Percentiles rank a stretch among this genome's conserved stretches.
phyloP scores from a whole-genome alignment of 108 stramenopile species.

The Discostella pseudostelligera region DNA sequence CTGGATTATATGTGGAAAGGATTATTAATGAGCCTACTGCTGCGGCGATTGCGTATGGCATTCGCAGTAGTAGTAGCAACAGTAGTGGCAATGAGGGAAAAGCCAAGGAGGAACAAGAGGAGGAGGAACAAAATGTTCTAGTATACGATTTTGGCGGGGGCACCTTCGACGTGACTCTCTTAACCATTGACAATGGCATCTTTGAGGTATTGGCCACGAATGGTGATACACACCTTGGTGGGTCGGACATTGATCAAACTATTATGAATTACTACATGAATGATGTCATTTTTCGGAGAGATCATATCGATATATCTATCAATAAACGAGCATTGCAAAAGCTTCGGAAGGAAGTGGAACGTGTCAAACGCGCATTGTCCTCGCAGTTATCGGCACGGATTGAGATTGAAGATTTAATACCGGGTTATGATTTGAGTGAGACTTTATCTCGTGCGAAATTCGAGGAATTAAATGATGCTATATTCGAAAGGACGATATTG shows the following conservation, averaged over 20 bases:
- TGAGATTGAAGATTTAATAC: constrained; percentile 84
- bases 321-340: constrained; percentile 82
- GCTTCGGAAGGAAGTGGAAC: constrained; percentile 87
- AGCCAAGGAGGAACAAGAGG: constrained; percentile 41
- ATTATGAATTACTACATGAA: constrained; percentile 88
- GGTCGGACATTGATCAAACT: constrained; percentile 89
- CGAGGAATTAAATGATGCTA: constrained; percentile 94
- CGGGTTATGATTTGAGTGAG: constrained; percentile 82
- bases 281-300: constrained; percentile 60
- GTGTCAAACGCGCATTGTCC: constrained; percentile 89
- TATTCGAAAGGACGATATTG: constrained; percentile 95
- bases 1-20: constrained; percentile 91
- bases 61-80: constrained; percentile 14
- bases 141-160: constrained; percentile 99
- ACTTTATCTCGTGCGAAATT: constrained; percentile 96
- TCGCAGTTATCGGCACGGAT: constrained; percentile 72
- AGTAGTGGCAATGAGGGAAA: not conserved
- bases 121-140: constrained; percentile 87
- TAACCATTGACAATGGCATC: constrained; percentile 92
- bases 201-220: constrained; percentile 89
- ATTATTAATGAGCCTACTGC: constrained; percentile 99
- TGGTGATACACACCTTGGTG: constrained; percentile 92
- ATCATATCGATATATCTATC: constrained; percentile 58
- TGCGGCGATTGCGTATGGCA: constrained; percentile 97
- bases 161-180: constrained; percentile 96